Evolutionary conservation across 2,329 filamentous ascomycete species (phyloP).

Genomic region (Alternaria arbusti): DNA sequence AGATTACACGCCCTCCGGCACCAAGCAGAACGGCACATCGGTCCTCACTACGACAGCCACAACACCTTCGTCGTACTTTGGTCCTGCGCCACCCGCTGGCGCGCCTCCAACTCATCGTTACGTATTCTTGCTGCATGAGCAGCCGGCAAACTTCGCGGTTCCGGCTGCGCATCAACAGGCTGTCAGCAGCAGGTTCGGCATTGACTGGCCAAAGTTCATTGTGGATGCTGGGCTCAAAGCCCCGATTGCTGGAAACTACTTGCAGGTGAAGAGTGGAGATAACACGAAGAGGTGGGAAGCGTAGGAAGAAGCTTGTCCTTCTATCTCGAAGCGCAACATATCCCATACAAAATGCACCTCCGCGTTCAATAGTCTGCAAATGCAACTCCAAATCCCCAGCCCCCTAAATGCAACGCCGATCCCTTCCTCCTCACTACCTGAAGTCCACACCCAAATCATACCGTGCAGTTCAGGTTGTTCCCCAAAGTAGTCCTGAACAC

Average conservation of each 20-base stretch:
- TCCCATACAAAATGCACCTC: not conserved
- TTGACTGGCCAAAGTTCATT: conserved; percentile 32
- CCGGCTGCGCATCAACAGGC: conserved; percentile 27
- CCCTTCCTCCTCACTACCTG: not conserved
- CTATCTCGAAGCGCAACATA: not conserved
- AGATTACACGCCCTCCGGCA: conserved; percentile 31
- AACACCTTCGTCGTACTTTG: conserved; percentile 37
- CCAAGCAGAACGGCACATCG: conserved; percentile 29
- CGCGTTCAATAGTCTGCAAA: not conserved
- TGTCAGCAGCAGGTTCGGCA: conserved; percentile 24
- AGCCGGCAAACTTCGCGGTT: conserved; percentile 35
- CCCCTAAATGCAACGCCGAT: not conserved
- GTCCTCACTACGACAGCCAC: conserved; percentile 38
- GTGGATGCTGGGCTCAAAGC: conserved; percentile 27
- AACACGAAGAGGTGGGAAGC: conserved; percentile 20
- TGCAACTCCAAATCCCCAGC: not conserved
- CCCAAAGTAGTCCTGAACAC: not conserved
- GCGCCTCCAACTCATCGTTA: conserved; percentile 39
- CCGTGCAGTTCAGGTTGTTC: not conserved
- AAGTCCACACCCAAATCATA: not conserved
- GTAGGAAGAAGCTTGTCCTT: not conserved
- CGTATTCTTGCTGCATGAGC: conserved; percentile 38
- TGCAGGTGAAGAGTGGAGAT: conserved; percentile 36
- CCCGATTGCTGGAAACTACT: conserved; percentile 29
- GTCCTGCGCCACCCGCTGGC: conserved; percentile 39